phyloP scores from a whole-genome alignment of 257 asterid genomes.

The Solanum okadae region DNA sequence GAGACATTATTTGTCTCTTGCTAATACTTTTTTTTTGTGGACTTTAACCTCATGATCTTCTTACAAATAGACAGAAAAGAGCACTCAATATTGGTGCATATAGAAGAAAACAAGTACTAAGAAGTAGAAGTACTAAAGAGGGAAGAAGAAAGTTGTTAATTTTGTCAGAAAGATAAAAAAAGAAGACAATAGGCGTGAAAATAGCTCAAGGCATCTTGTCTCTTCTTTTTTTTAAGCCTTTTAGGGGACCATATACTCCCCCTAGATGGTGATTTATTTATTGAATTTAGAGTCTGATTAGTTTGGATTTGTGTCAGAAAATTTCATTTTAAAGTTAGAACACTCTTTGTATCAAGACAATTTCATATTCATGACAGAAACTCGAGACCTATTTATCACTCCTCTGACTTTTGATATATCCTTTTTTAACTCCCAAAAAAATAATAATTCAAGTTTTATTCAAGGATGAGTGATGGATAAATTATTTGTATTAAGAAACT shows the following conservation, averaged over 20 bases:
- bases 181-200: background rate
- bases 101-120: background rate
- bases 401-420: background rate
- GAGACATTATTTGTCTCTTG: background rate
- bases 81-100: background rate
- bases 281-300: background rate
- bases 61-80: background rate
- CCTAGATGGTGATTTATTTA: background rate
- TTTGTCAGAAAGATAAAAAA: background rate
- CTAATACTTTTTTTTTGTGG: background rate
- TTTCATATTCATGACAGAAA: fast-evolving
- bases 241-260: background rate
- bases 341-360: fast-evolving
- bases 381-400: background rate
- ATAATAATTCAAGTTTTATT: background rate
- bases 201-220: background rate
- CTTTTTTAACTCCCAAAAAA: background rate
- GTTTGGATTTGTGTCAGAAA: background rate
- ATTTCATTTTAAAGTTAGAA: background rate
- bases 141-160: background rate
- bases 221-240: background rate
- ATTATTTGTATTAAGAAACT: too few species aligned
- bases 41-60: background rate
- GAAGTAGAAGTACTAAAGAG: background rate
- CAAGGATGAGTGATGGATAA: background rate